These are phyloP conservation scores for Patellaria atrata DNA, from an alignment of 495 filamentous ascomycete species.

Conservation along the genomic window DNA sequence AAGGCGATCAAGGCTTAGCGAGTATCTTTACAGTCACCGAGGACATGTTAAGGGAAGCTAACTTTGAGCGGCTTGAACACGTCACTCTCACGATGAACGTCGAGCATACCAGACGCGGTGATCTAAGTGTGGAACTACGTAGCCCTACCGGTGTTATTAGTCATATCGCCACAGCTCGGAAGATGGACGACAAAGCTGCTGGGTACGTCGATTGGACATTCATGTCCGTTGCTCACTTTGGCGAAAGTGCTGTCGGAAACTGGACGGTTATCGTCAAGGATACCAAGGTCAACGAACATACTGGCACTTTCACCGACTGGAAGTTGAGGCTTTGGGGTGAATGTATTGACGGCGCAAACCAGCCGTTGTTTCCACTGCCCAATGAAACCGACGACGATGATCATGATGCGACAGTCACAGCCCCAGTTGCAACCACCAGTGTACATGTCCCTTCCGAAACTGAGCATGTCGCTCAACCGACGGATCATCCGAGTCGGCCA, in stretches of 20 bases:
- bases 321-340: slow-evolving; percentile 91
- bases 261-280: slow-evolving; percentile 92
- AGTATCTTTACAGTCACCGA: slow-evolving; percentile 64
- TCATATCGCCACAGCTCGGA: slow-evolving; percentile 63
- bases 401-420: slow-evolving; percentile 46
- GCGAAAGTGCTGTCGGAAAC: slow-evolving; percentile 69
- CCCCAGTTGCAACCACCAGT: slow-evolving; percentile 38
- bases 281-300: slow-evolving; percentile 56
- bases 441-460: slow-evolving; percentile 34
- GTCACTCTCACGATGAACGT: slow-evolving; percentile 97
- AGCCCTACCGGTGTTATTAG: slow-evolving; percentile 71
- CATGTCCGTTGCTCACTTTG: slow-evolving; percentile 96
- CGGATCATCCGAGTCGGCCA: slow-evolving; percentile 67
- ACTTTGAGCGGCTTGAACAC: slow-evolving; percentile 77
- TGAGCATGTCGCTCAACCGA: slow-evolving; percentile 34
- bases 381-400: slow-evolving; percentile 69
- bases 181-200: slow-evolving; percentile 40
- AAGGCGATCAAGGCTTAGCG: slow-evolving; percentile 68
- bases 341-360: slow-evolving; percentile 54
- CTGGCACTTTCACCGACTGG: slow-evolving; percentile 79
- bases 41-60: slow-evolving; percentile 63
- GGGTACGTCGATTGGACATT: slow-evolving; percentile 99
- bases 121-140: slow-evolving; percentile 82
- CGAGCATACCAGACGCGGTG: slow-evolving; percentile 69
- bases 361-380: slow-evolving; percentile 65